Evolutionary conservation across 179 eudicot genomes (phyloP).

Genomic region (Spergularia azorica): DNA sequence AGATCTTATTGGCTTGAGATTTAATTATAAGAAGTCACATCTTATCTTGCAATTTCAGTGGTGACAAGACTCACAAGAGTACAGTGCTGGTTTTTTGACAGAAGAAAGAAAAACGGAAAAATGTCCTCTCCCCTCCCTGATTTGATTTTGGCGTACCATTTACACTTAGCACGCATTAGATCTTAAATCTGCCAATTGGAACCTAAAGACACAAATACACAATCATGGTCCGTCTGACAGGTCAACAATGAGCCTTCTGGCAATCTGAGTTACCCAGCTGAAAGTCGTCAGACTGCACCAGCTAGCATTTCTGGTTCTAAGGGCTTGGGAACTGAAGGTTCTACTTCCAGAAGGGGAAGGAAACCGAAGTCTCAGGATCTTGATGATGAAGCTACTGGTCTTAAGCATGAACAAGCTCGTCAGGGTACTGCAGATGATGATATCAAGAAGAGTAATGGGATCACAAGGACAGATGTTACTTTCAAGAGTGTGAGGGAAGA

Average conservation of each 20-base stretch:
- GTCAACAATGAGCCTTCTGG: slow-evolving; percentile 25
- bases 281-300: slow-evolving; percentile 17
- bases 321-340: slow-evolving; percentile 25
- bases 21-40: background rate
- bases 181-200: background rate
- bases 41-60: background rate
- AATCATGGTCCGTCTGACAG: slow-evolving; percentile 18
- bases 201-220: background rate
- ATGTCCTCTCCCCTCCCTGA: background rate
- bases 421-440: slow-evolving; percentile 14
- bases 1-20: background rate
- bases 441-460: background rate
- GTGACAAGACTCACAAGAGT: too few relatives aligned
- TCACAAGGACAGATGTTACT: slow-evolving; percentile 17
- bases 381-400: slow-evolving; percentile 33
- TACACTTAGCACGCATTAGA: background rate
- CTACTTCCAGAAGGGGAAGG: slow-evolving; percentile 35
- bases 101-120: background rate
- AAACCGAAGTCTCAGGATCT: slow-evolving; percentile 33
- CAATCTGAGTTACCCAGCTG: slow-evolving; percentile 14
- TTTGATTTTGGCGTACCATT: background rate
- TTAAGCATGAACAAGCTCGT: slow-evolving; percentile 4
- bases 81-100: too few relatives aligned
- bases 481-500: slow-evolving; percentile 25
- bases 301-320: slow-evolving; percentile 20